Evolutionary conservation across 2,329 filamentous ascomycete genomes (phyloP).

Genomic region (Fusarium nelsonii): DNA sequence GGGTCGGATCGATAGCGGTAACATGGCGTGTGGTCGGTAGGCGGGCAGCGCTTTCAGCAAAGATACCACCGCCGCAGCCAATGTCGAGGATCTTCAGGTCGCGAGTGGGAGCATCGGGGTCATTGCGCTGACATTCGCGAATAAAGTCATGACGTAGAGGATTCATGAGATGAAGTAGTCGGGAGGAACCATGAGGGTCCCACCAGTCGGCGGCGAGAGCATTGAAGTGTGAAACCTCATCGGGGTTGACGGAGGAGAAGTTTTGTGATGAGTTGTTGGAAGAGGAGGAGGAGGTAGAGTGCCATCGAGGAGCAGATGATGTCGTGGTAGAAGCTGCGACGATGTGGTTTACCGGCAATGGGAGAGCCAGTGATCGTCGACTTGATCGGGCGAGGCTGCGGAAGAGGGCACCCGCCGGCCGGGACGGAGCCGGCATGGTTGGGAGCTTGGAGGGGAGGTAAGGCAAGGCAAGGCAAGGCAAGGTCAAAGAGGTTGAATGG

Average conservation of each 20-base stretch:
- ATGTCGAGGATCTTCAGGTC: slow-evolving; percentile 84
- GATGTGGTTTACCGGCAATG: slow-evolving; percentile 16
- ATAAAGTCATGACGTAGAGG: slow-evolving; percentile 96
- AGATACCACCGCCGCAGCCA: slow-evolving; percentile 96
- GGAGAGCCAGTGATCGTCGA: slow-evolving; percentile 17
- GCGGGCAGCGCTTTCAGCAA: slow-evolving; percentile 87
- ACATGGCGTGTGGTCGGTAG: slow-evolving; percentile 72
- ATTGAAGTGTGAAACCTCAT: slow-evolving; percentile 95
- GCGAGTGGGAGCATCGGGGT: slow-evolving; percentile 56
- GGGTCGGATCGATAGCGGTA: slow-evolving; percentile 82
- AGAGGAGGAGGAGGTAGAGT: slow-evolving; percentile 36
- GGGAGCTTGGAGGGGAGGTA: slow-evolving; percentile 15
- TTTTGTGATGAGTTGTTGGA: slow-evolving; percentile 40
- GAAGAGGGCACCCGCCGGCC: slow-evolving; percentile 40
- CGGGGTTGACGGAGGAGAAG: slow-evolving; percentile 82
- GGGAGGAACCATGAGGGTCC: slow-evolving; percentile 93
- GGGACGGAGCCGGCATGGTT: slow-evolving; percentile 46
- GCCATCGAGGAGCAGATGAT: slow-evolving; percentile 30
- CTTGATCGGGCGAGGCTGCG: slow-evolving; percentile 36
- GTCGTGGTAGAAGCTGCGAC: slow-evolving; percentile 6
- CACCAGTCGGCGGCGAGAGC: slow-evolving; percentile 95
- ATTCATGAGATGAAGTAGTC: slow-evolving; percentile 97
- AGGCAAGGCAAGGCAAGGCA: not conserved
- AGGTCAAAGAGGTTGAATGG: slow-evolving; percentile 16
- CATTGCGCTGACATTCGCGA: slow-evolving; percentile 72